phyloP scores from a whole-genome alignment of 2,329 filamentous ascomycete species.

The Spiromastix sp. region DNA sequence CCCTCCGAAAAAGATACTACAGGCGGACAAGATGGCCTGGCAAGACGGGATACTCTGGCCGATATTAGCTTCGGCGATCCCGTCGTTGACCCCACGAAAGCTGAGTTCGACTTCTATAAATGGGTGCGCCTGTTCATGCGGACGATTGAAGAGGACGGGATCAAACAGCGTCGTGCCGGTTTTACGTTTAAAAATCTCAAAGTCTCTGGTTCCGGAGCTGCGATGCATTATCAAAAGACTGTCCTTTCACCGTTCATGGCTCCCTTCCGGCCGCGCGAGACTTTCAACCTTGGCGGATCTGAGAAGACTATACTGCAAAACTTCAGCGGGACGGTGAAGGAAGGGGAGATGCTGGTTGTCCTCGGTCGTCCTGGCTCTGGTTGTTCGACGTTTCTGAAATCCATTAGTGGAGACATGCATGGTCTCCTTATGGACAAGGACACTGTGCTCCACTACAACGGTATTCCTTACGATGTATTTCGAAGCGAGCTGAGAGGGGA shows the following conservation, averaged over 20 bases:
- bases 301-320: conserved; percentile 46
- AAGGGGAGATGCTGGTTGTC: conserved; percentile 36
- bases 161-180: conserved; percentile 45
- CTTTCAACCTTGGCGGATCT: conserved; percentile 35
- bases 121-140: conserved; percentile 41
- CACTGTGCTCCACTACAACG: conserved; percentile 72
- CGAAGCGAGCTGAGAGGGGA: conserved; percentile 44
- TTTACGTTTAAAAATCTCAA: conserved; percentile 55
- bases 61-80: conserved; percentile 37
- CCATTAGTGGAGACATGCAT: conserved; percentile 69
- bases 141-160: conserved; percentile 45
- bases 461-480: conserved; percentile 57
- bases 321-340: conserved; percentile 44
- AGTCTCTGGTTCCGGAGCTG: conserved; percentile 56
- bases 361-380: conserved; percentile 32
- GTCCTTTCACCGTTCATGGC: conserved; percentile 49
- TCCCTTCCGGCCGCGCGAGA: conserved; percentile 48
- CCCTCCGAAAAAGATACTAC: conserved; percentile 1
- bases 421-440: conserved; percentile 61
- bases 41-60: conserved; percentile 23
- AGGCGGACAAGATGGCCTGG: conserved; percentile 4
- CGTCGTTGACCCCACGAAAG: conserved; percentile 41
- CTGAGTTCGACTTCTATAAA: conserved; percentile 44
- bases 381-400: conserved; percentile 78
- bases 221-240: conserved; percentile 58